phyloP scores from a whole-genome alignment of 2,329 filamentous ascomycete genomes.

The Fusarium chuoi region DNA sequence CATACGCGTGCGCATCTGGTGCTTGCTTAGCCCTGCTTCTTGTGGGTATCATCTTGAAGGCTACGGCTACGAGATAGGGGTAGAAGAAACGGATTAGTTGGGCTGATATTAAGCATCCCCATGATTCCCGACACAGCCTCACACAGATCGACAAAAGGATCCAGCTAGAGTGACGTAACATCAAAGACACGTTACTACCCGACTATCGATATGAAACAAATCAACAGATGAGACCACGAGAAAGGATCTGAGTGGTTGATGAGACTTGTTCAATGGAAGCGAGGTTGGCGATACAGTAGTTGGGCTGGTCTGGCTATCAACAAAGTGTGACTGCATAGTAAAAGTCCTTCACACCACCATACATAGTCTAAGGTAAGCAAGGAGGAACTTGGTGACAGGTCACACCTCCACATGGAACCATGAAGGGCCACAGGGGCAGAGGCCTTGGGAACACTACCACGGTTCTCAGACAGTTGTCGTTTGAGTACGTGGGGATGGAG shows the following conservation, averaged over 20 bases:
- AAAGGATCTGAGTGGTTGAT: constrained; percentile 6
- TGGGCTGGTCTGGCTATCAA: background rate
- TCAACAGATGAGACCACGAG: background rate
- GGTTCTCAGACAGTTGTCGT: constrained; percentile 22
- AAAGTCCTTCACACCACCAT: background rate
- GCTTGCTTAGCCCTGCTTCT: background rate
- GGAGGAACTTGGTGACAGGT: background rate
- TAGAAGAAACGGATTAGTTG: background rate
- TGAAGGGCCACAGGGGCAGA: constrained; percentile 9
- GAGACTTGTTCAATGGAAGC: background rate
- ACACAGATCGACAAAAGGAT: constrained; percentile 28
- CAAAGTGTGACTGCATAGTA: background rate
- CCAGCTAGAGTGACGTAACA: constrained; percentile 29
- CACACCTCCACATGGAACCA: constrained; percentile 14
- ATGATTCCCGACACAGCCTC: constrained; percentile 29
- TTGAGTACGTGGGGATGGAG: constrained; percentile 3
- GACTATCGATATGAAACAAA: background rate
- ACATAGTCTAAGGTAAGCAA: too few relatives aligned
- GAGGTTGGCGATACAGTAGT: constrained; percentile 12
- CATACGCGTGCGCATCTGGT: background rate
- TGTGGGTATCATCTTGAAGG: background rate
- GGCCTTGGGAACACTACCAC: background rate
- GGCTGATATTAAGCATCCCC: constrained; percentile 14
- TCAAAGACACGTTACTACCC: constrained; percentile 12
- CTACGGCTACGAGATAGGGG: background rate